A percentile compares a stretch with the other conserved stretches of the same genome.
phyloP scores from a whole-genome alignment of 2,329 filamentous ascomycete species.

The Bipolaris cookei region DNA sequence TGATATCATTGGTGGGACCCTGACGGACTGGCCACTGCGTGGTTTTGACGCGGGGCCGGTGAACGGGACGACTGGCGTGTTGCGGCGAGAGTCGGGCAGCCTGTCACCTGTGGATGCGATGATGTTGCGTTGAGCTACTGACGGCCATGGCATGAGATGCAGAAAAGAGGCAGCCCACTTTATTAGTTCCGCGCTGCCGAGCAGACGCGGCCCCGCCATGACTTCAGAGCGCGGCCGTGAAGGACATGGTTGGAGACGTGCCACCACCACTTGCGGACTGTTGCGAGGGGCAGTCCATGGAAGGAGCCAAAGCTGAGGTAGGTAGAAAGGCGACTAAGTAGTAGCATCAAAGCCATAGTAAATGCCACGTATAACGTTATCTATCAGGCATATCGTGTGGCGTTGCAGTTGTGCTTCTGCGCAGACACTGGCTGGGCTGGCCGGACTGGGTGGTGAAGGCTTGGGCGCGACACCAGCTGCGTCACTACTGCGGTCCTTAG shows the following conservation, averaged over 20 bases:
- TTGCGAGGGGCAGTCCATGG: constrained; percentile 34
- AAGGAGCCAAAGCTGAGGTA: background rate
- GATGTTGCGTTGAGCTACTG: constrained; percentile 10
- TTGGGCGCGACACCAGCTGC: constrained; percentile 11
- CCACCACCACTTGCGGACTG: constrained; percentile 29
- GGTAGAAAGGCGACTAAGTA: too few relatives aligned
- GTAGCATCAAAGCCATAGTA: too few relatives aligned
- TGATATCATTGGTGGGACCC: constrained; percentile 32
- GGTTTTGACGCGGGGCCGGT: constrained; percentile 7
- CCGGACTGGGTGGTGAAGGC: constrained; percentile 5
- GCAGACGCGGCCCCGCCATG: constrained; percentile 37
- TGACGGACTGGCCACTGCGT: constrained; percentile 9
- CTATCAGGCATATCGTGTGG: background rate
- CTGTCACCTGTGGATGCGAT: constrained; percentile 10
- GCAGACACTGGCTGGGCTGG: constrained; percentile 1
- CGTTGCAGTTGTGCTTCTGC: constrained; percentile 7
- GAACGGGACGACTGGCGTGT: constrained; percentile 18
- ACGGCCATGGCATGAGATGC: constrained; percentile 20
- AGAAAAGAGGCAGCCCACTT: constrained; percentile 18
- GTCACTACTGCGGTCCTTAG: constrained; percentile 21
- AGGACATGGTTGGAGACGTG: constrained; percentile 11
- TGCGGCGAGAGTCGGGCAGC: constrained; percentile 45
- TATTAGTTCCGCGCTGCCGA: constrained; percentile 30
- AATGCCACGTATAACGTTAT: too few relatives aligned
- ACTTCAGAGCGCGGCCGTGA: constrained; percentile 49